phyloP scores from a whole-genome alignment of 495 filamentous ascomycete species.

The Chlorociboria aeruginascens region DNA sequence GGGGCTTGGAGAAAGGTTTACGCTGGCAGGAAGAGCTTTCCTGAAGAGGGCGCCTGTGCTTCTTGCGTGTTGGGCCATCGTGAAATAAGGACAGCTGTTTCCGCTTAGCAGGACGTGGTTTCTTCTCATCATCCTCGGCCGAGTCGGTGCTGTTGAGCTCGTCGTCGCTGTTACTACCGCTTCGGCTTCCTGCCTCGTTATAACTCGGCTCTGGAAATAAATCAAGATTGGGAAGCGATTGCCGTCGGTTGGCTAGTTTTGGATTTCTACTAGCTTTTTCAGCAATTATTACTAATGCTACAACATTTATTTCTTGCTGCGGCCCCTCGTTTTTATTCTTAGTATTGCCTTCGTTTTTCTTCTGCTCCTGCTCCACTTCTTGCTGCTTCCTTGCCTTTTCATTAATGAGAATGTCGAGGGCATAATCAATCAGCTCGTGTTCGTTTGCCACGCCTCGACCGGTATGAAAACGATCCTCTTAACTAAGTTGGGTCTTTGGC shows the following conservation, averaged over 20 bases:
- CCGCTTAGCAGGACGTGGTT: conserved; percentile 11
- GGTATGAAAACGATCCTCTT: conserved; percentile 12
- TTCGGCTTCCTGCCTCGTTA: conserved; percentile 3
- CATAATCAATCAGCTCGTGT: conserved; percentile 7
- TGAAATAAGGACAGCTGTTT: conserved; percentile 10
- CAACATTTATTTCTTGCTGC: conserved; percentile 5
- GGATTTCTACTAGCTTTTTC: conserved; percentile 1
- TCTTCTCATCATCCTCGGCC: background rate
- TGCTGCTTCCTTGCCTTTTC: conserved; percentile 1
- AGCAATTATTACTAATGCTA: background rate
- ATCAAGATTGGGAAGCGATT: conserved; percentile 3
- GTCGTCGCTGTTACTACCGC: background rate
- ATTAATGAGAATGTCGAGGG: conserved; percentile 1
- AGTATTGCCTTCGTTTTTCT: conserved; percentile 3
- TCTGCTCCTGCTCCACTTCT: conserved; percentile 1
- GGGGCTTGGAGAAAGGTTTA: background rate
- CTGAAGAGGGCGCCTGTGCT: conserved; percentile 9
- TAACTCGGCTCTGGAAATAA: conserved; percentile 10
- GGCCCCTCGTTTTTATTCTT: background rate
- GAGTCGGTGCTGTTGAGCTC: conserved; percentile 9
- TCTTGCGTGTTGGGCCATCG: background rate
- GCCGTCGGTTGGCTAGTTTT: conserved; percentile 1
- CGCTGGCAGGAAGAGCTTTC: conserved; percentile 8
- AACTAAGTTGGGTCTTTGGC: conserved; percentile 8
- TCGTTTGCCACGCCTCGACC: conserved; percentile 6